Base-by-base conservation (phyloP, 169 alveolate species). In the Theileria orientalis region DNA sequence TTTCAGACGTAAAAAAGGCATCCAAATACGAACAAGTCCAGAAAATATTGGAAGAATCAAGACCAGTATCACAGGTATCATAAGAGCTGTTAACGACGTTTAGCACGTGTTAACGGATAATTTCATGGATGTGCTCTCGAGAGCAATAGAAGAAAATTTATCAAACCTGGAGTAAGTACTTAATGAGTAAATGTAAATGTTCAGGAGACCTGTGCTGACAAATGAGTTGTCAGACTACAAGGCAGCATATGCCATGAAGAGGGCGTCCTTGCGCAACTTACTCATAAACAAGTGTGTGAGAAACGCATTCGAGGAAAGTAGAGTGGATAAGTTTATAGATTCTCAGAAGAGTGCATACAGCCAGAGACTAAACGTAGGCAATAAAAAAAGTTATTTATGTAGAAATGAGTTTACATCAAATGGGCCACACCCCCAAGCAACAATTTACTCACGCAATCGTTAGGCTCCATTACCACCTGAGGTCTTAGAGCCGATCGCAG, bases 401-500 rank as follows among this genome's bases (percentile, higher is more conserved):
- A n/a, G n/a, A n/a, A n/a, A n/a, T n/a, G n/a, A n/a, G n/a, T n/a
- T n/a, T n/a, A 42, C 16, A 42, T 11, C 11, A 42, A 42, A 11
- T 42, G 51, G 19, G 11, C 16, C 11, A 13, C 11, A 42, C 51
- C 51, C 11, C 19, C 16, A 42, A 42, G 51, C 51, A n/a, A n/a
- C n/a, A n/a, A n/a, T n/a, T n/a, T n/a, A 14, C n/a, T 16, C 52
- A n/a, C n/a, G n/a, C 13, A 30, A 21, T n/a, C 32, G 75, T 35
- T 11, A 75, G 84, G 40, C 83, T 11, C 83, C 84, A 19, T 16
- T 80, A 2, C 92, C 92, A 25, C 91, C 87, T 19, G 91, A 89
- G 66, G 91, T 72, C 25, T 57, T 77, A 37, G 94, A 89, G 47
- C 94, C 94, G 2, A 54, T 89, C 11, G 80, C 73, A 16, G 83